These are phyloP conservation scores for Sanghuangporus weigelae DNA, from an alignment of 1,284 basidiomycete species.

Conservation along the genomic window DNA sequence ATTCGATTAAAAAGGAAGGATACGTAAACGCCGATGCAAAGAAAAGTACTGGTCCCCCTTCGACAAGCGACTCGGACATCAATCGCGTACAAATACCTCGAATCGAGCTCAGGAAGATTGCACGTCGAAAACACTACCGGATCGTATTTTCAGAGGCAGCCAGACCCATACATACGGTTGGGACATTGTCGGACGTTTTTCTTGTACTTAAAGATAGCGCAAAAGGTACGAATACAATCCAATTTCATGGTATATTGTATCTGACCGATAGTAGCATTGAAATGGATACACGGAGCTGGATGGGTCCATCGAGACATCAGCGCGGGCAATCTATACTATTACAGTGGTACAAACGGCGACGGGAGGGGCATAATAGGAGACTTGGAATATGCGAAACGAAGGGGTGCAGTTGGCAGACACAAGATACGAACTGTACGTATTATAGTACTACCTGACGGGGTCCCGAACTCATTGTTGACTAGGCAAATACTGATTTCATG, in stretches of 20 bases:
- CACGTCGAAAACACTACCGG: slow-evolving; percentile 1
- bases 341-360: background rate
- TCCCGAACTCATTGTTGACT: background rate
- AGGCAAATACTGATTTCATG: background rate
- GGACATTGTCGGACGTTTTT: background rate
- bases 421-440: background rate
- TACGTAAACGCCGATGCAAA: background rate
- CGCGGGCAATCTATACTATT: background rate
- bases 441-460: background rate
- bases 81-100: background rate
- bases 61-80: background rate
- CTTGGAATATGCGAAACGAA: background rate
- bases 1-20: background rate
- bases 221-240: background rate
- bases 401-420: background rate
- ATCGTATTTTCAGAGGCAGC: background rate
- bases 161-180: background rate
- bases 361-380: background rate
- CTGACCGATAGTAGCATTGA: background rate
- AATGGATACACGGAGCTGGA: background rate
- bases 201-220: background rate
- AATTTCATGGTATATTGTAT: background rate
- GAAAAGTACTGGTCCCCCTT: background rate
- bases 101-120: background rate
- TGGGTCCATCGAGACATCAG: background rate